phyloP scores from a whole-genome alignment of 257 asterid species.

The Cinchona pubescens region DNA sequence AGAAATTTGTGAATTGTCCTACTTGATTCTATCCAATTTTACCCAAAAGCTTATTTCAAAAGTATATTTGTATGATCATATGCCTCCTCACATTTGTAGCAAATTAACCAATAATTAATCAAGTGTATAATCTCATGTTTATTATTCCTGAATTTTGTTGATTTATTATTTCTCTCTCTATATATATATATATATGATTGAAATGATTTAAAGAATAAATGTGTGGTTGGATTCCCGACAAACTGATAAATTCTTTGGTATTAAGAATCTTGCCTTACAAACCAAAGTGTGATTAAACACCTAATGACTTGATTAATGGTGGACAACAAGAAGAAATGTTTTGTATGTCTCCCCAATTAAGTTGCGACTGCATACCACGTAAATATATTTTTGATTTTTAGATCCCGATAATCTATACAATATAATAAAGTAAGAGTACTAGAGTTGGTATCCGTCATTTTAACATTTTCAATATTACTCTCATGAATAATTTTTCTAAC shows the following conservation, averaged over 20 bases:
- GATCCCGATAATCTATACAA: conserved; percentile 16
- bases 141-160: neutral
- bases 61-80: conserved; percentile 14
- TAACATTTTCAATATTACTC: too few relatives aligned
- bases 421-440: too few relatives aligned
- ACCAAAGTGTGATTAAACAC: conserved; percentile 17
- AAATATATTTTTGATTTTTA: conserved; percentile 16
- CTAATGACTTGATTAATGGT: conserved; percentile 20
- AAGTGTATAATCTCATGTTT: conserved; percentile 1
- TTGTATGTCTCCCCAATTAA: conserved; percentile 18
- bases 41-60: neutral
- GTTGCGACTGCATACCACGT: conserved; percentile 20
- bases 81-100: conserved; percentile 13
- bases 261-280: conserved; percentile 12
- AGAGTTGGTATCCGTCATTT: too few relatives aligned
- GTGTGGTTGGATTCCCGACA: conserved; percentile 11
- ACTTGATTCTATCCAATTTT: conserved; percentile 5
- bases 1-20: neutral
- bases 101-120: conserved; percentile 22
- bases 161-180: too few relatives aligned
- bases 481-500: too few relatives aligned
- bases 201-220: neutral
- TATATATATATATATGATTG: too few relatives aligned
- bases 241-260: neutral
- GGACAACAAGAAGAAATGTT: conserved; percentile 3